Evolutionary conservation across 495 filamentous ascomycete genomes (phyloP).

Genomic region (Aspergillus diversus): DNA sequence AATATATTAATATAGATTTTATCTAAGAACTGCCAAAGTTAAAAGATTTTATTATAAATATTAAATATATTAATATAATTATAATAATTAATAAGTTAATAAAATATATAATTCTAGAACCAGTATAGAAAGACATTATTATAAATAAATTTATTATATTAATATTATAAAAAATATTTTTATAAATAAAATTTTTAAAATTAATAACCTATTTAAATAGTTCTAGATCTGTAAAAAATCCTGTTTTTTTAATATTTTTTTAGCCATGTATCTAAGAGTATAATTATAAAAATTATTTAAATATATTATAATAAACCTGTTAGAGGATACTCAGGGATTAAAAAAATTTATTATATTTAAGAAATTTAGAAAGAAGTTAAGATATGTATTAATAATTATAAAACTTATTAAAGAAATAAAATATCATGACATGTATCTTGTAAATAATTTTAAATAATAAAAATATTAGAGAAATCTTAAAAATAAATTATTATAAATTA

Average conservation of each 20-base stretch:
- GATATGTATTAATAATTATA: neutral
- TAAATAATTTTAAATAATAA: too few relatives aligned
- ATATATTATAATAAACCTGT: neutral
- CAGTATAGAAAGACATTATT: too few relatives aligned
- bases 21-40: neutral
- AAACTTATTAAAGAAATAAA: neutral
- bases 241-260: too few relatives aligned
- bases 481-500: neutral
- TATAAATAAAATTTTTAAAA: neutral
- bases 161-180: constrained; percentile 6
- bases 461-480: neutral
- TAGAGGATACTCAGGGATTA: neutral
- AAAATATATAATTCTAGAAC: too few relatives aligned
- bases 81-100: constrained; percentile 7
- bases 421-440: neutral
- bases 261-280: neutral
- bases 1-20: too few relatives aligned
- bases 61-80: neutral
- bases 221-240: neutral
- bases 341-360: neutral
- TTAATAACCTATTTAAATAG: neutral
- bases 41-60: too few relatives aligned
- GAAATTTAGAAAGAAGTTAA: too few relatives aligned
- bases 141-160: neutral
- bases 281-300: neutral